Evolutionary conservation across 805 yeast species (phyloP).

Genomic region (Candida vartiovaarae): DNA sequence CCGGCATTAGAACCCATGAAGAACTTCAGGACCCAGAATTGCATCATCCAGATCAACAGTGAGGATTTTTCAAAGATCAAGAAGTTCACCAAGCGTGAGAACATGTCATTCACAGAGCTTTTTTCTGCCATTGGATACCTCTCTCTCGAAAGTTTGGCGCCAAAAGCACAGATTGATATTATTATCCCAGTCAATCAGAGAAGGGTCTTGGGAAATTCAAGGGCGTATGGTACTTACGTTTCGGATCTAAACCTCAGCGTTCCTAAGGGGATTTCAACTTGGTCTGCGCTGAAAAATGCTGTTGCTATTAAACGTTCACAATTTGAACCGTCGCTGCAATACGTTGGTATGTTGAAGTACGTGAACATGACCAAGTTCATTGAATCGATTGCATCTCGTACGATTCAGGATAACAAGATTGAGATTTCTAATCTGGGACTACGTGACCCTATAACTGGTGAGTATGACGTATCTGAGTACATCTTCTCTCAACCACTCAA

Average conservation of each 20-base stretch:
- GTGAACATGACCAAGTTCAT: conserved; percentile 2
- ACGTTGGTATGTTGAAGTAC: conserved; percentile 5
- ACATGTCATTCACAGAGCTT: conserved; percentile 4
- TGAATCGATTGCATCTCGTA: neutral
- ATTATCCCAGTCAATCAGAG: conserved; percentile 7
- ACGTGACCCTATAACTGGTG: neutral
- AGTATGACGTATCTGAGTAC: neutral
- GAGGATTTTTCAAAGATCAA: conserved; percentile 1
- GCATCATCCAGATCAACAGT: neutral
- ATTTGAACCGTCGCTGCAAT: neutral
- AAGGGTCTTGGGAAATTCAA: neutral
- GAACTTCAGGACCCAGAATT: neutral
- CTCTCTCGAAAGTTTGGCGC: neutral
- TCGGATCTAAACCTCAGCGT: neutral
- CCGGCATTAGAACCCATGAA: neutral
- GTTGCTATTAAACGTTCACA: neutral
- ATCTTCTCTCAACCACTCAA: conserved; percentile 9
- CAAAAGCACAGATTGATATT: neutral
- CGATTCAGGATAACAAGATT: neutral
- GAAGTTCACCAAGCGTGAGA: conserved; percentile 3
- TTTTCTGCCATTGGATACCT: conserved; percentile 1
- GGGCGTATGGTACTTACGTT: conserved; percentile 7
- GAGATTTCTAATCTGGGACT: conserved; percentile 12
- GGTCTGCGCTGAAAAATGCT: conserved; percentile 1
- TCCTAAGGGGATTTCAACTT: neutral